A percentile compares a stretch with the other conserved stretches of the same genome.
phyloP scores from a whole-genome alignment of 768 basidiomycete genomes.

The Phylloporus rhodoxanthus region DNA sequence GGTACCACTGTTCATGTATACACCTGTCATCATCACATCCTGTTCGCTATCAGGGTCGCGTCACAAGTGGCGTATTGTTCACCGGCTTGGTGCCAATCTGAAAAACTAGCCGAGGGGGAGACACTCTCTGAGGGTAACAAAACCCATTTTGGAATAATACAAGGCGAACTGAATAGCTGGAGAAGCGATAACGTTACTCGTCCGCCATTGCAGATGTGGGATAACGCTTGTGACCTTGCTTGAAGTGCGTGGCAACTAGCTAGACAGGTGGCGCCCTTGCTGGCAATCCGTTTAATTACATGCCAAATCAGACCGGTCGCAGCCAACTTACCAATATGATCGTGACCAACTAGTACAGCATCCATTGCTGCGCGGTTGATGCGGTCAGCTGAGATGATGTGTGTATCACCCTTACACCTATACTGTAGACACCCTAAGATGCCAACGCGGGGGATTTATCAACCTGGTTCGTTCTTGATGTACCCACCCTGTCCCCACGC shows the following conservation, averaged over 20 bases:
- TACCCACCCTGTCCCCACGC: constrained; percentile 16
- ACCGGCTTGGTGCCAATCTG: too few species aligned
- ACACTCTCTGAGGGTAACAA: too few species aligned
- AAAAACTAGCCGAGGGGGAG: too few species aligned
- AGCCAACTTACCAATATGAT: constrained; percentile 4
- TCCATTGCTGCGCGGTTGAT: constrained; percentile 12
- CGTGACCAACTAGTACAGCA: constrained; percentile 6
- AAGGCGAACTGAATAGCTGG: too few species aligned
- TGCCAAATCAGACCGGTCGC: constrained; percentile 17
- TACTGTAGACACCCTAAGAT: background rate
- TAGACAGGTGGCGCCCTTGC: constrained; percentile 12
- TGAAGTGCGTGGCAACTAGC: constrained; percentile 16
- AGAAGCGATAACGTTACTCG: too few species aligned
- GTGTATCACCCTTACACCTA: constrained; percentile 8
- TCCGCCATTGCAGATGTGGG: too few species aligned
- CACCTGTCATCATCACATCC: constrained; percentile 6
- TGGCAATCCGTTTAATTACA: constrained; percentile 17
- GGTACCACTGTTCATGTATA: constrained; percentile 24
- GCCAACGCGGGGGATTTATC: constrained; percentile 14
- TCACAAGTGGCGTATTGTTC: background rate
- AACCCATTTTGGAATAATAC: too few species aligned
- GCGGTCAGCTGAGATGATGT: constrained; percentile 18
- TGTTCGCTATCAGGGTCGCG: constrained; percentile 9
- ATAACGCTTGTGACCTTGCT: too few species aligned
- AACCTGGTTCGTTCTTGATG: constrained; percentile 1